These are phyloP conservation scores for Fusarium sp. DNA, from an alignment of 2,329 filamentous ascomycete genomes.

Conservation along the genomic window DNA sequence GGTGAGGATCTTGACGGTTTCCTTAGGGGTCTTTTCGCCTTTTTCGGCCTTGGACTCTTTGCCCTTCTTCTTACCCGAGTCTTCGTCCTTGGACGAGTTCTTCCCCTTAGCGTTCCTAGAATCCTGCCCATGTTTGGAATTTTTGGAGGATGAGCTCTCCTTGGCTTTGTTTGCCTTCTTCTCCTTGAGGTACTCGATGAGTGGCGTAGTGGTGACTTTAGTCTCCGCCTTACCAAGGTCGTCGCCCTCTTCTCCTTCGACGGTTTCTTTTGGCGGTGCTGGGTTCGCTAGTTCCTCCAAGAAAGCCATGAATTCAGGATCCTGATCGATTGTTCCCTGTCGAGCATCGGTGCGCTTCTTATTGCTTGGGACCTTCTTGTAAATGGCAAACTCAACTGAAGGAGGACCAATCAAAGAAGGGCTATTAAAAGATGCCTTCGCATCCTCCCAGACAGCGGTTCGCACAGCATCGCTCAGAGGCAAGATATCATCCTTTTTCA, in stretches of 20 bases:
- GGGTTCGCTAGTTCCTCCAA: constrained; percentile 86
- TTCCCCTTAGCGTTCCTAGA: constrained; percentile 61
- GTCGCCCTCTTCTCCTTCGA: constrained; percentile 54
- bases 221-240: constrained; percentile 58
- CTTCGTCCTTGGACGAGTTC: constrained; percentile 55
- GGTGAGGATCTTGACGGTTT: constrained; percentile 71
- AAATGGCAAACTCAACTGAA: constrained; percentile 81
- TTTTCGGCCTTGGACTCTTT: constrained; percentile 68
- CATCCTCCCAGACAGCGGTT: constrained; percentile 78
- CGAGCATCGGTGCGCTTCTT: constrained; percentile 83
- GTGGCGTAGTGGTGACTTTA: constrained; percentile 82
- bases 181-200: constrained; percentile 90
- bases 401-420: constrained; percentile 81
- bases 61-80: constrained; percentile 69
- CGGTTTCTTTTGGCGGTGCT: constrained; percentile 55
- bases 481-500: constrained; percentile 74
- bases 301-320: constrained; percentile 94
- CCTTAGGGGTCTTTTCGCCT: constrained; percentile 62
- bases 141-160: constrained; percentile 55
- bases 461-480: constrained; percentile 77
- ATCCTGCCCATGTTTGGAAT: constrained; percentile 67
- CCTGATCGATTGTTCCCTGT: constrained; percentile 95
- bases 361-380: constrained; percentile 81
- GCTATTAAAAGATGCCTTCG: constrained; percentile 78
- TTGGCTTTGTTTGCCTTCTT: constrained; percentile 83